These are phyloP conservation scores for Pestalotiopsis sp. DNA, from an alignment of 2,329 filamentous ascomycete species.

Conservation along the genomic window DNA sequence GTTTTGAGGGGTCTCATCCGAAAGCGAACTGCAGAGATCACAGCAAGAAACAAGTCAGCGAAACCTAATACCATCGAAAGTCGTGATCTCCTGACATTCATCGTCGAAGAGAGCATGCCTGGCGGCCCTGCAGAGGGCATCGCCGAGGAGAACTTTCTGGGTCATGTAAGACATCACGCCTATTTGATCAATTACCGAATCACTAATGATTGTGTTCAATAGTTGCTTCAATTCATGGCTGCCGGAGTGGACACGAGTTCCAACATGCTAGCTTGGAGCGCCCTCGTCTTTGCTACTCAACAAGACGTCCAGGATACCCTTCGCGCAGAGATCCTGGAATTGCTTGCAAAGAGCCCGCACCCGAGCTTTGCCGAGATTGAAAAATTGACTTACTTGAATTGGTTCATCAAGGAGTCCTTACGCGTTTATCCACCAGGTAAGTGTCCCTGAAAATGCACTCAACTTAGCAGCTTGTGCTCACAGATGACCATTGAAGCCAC, in stretches of 20 bases:
- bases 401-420: conserved; percentile 7
- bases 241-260: conserved; percentile 21
- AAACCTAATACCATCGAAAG: conserved; percentile 14
- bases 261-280: conserved; percentile 20
- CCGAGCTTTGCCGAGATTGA: conserved; percentile 29
- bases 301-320: conserved; percentile 17
- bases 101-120: conserved; percentile 18
- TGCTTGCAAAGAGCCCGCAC: conserved; percentile 21
- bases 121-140: conserved; percentile 21
- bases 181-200: too few relatives aligned
- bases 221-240: conserved; percentile 19
- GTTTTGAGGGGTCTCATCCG: conserved; percentile 3
- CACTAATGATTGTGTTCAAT: neutral
- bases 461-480: neutral
- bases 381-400: conserved; percentile 16
- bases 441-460: neutral
- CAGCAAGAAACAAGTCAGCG: neutral
- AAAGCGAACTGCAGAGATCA: neutral
- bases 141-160: conserved; percentile 15
- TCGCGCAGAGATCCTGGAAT: conserved; percentile 6
- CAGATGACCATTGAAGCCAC: neutral
- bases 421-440: neutral
- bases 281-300: conserved; percentile 16
- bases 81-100: conserved; percentile 17
- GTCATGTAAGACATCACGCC: conserved; percentile 3